These are phyloP conservation scores for Neurospora terricola DNA, from an alignment of 495 filamentous ascomycete species.

Conservation along the genomic window DNA sequence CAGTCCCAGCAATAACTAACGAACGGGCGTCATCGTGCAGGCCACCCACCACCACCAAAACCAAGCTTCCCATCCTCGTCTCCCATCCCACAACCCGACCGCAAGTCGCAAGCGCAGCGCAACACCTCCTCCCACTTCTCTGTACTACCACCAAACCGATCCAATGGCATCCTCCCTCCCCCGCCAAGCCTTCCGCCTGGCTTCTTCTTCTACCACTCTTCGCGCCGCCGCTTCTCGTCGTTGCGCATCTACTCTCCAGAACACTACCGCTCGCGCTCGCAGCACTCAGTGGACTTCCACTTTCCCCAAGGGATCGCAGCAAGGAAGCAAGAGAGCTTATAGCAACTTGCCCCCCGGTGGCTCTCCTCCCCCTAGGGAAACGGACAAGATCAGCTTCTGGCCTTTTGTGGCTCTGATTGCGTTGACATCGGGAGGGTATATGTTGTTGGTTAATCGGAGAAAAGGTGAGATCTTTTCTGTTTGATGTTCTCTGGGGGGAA, in stretches of 20 bases:
- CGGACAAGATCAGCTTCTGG: conserved; percentile 36
- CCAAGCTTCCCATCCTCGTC: conserved; percentile 19
- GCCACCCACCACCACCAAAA: conserved; percentile 15
- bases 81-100: not conserved
- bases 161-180: not conserved
- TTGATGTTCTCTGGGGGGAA: not conserved
- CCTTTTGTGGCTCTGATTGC: conserved; percentile 39
- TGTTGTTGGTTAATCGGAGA: conserved; percentile 29
- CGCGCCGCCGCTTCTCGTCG: conserved; percentile 3
- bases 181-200: not conserved
- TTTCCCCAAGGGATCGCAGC: not conserved
- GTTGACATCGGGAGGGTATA: conserved; percentile 35
- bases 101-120: not conserved
- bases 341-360: conserved; percentile 10
- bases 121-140: not conserved
- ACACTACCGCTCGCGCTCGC: conserved; percentile 21
- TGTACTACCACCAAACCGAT: not conserved
- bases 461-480: conserved; percentile 12
- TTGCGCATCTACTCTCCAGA: not conserved
- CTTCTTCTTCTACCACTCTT: conserved; percentile 3
- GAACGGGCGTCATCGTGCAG: conserved; percentile 16
- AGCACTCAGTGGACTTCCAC: not conserved
- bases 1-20: not conserved
- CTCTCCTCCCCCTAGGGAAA: conserved; percentile 16
- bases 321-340: not conserved